Percentiles rank a stretch among this genome's conserved stretches.
Conservation (phyloP, 2,329 filamentous ascomycete genomes). For the Ophiostoma himal-ulmi region DNA sequence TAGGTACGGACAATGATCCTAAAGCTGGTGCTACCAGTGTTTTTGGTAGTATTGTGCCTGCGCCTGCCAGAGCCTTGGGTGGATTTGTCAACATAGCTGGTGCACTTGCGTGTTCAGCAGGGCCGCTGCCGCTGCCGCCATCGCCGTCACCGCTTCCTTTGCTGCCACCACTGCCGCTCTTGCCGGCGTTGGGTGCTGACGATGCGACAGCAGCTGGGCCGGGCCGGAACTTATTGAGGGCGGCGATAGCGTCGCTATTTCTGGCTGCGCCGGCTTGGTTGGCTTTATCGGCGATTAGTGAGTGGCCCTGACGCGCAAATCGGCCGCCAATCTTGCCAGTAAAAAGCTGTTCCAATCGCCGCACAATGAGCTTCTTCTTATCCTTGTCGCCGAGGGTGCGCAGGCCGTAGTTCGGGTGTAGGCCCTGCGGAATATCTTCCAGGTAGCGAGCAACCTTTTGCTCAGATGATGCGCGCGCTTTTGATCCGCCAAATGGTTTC, state of each 20-base stretch:
- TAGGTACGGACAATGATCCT: no score
- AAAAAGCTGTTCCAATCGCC: slow-evolving; percentile 72
- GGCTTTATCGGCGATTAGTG: background rate
- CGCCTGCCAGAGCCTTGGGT: background rate
- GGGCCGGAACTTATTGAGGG: background rate
- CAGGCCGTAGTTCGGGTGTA: slow-evolving; percentile 54
- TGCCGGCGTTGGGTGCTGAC: background rate
- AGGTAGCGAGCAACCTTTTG: slow-evolving; percentile 64
- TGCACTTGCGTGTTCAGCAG: background rate
- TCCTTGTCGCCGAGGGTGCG: slow-evolving; percentile 61
- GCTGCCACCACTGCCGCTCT: background rate
- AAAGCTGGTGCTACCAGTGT: background rate
- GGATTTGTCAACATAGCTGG: background rate
- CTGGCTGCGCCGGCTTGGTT: background rate
- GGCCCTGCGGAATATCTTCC: slow-evolving; percentile 63
- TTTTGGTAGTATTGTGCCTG: background rate
- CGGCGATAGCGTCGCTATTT: background rate
- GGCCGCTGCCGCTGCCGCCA: background rate
- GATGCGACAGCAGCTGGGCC: background rate
- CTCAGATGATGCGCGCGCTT: slow-evolving; percentile 42
- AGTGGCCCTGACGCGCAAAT: slow-evolving; percentile 32
- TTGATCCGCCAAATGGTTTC: slow-evolving; percentile 34
- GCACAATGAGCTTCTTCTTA: slow-evolving; percentile 71
- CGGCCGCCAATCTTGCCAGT: slow-evolving; percentile 58
- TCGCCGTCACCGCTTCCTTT: background rate